Evolutionary conservation across 106 monocot genomes (phyloP).

Genomic region (Dendrobium huoshanense): DNA sequence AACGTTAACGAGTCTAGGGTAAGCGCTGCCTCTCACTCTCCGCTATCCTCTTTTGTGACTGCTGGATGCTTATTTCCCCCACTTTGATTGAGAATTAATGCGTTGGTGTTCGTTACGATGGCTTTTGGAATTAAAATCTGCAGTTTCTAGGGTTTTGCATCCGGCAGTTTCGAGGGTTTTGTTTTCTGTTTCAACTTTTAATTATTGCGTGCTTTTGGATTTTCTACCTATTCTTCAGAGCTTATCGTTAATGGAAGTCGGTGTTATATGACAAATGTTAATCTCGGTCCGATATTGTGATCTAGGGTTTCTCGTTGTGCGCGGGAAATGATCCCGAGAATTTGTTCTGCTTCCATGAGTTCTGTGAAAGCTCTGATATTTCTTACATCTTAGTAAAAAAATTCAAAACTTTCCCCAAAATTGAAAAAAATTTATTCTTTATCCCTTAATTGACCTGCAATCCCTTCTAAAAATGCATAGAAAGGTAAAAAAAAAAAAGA

Average conservation of each 20-base stretch:
- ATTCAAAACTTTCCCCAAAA: not conserved
- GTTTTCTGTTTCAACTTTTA: not conserved
- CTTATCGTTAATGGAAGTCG: not conserved
- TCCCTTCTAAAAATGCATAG: not conserved
- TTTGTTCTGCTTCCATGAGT: not conserved
- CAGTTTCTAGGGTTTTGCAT: not conserved
- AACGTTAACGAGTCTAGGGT: constrained; percentile 82
- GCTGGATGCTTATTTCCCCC: not conserved
- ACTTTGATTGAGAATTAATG: not conserved
- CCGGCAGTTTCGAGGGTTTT: not conserved
- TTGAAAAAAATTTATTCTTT: not conserved
- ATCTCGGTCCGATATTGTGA: not conserved
- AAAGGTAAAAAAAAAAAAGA: not conserved
- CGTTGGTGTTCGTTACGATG: not conserved
- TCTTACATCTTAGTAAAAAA: not conserved
- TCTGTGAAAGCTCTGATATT: not conserved
- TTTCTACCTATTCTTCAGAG: not conserved
- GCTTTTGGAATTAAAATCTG: not conserved
- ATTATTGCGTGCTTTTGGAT: not conserved
- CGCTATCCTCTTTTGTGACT: not conserved
- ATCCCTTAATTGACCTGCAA: not conserved
- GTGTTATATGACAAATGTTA: not conserved
- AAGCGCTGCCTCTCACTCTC: not conserved
- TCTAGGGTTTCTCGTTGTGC: not conserved
- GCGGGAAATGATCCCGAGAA: not conserved